Percentiles rank a stretch among this genome's conserved stretches.
Conservation (phyloP, 2,329 filamentous ascomycete genomes). For the Trichophyton equinum region DNA sequence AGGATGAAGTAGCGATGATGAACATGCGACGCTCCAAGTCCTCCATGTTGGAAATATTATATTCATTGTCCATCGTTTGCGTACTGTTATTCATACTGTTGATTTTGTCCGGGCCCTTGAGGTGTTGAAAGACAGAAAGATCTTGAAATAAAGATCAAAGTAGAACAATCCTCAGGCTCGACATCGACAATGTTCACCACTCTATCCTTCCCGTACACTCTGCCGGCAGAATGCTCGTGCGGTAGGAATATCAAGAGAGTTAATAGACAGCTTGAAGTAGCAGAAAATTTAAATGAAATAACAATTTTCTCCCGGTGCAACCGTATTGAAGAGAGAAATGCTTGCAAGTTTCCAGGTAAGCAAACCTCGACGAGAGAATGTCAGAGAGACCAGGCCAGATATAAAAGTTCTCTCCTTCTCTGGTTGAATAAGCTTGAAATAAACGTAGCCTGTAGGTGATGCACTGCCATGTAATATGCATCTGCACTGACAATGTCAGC, state of each 20-base stretch:
- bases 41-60: slow-evolving; percentile 10
- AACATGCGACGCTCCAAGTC: slow-evolving; percentile 11
- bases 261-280: neutral
- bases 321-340: neutral
- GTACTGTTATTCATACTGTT: neutral
- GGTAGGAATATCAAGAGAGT: neutral
- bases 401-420: neutral
- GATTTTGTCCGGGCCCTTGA: neutral
- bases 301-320: too few relatives aligned
- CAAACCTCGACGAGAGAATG: neutral
- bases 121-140: neutral
- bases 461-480: neutral
- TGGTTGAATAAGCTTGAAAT: neutral
- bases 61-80: neutral
- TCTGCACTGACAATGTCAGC: neutral
- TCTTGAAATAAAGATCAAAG: neutral
- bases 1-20: slow-evolving; percentile 13
- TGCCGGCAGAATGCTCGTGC: neutral
- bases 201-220: neutral
- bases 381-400: neutral
- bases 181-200: neutral
- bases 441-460: neutral
- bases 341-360: neutral
- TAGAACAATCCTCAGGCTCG: neutral
- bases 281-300: neutral